Evolutionary conservation across 1,284 basidiomycete genomes (phyloP), one percentile per base, ranked within the genome.

Genomic region (Xerocomus cyaneibrunnescens): DNA sequence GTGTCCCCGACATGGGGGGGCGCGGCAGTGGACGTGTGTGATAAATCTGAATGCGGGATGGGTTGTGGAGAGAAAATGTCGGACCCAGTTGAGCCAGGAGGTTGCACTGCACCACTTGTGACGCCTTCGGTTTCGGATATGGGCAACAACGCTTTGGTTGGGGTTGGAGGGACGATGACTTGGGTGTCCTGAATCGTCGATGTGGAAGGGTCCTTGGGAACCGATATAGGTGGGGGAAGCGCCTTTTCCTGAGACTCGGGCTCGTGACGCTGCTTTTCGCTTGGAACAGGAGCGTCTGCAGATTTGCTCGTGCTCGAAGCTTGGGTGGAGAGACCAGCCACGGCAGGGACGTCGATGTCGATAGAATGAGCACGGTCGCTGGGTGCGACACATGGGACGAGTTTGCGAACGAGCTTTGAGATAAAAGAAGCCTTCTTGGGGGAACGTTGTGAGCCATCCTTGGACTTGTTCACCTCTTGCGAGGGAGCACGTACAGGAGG

Each of bases 61-160:
- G 65, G 57, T 38, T 69, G 56, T 35, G 66, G 61, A 38, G 66
- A 71, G 49, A 71, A 69, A 41, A 71, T 53, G 31, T 69, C 66
- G 6, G 66, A 51, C 4, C 71, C 80, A 19, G 75, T 77, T 30
- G 81, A 80, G 22, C 81, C 81, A 22, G 81, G 80, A 7, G 79
- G 70, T 51, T 82, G 79, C 14, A 81, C 79, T 14, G 78, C 77
- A 31, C 77, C 79, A 34, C 77, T 78, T 6, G 79, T 79, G 44
- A 80, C 60, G 30, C 73, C 76, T 60, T 76, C 76, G 13, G 77
- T 77, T 57, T 81, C 81, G 21, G 73, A 70, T n/a, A 72, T 65
- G 7, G 80, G 77, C 6, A 80, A 57, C 45, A 77, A 67, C 22
- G 69, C 66, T 21, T 74, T 67, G 39, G 68, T 74, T 22, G 72